A percentile compares a stretch with the other conserved stretches of the same genome.
Conservation (phyloP, 2,329 filamentous ascomycete species). For the Sporothrix dimorphospora region DNA sequence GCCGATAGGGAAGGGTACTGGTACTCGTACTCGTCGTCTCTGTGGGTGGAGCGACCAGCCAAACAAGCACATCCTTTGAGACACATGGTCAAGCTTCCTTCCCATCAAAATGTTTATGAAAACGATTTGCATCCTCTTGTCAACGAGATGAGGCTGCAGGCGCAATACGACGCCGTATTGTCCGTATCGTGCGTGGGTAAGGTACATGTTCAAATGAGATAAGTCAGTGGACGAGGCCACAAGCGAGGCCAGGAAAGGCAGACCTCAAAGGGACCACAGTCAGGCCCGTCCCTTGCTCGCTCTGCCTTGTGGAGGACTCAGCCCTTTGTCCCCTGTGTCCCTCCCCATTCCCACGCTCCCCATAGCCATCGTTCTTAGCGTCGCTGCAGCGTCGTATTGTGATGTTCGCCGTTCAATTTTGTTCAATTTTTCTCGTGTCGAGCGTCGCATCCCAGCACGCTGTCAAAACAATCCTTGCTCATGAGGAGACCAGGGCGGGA, state of each 20-base stretch:
- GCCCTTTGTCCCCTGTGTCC: neutral
- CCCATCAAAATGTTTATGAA: neutral
- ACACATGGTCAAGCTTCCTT: neutral
- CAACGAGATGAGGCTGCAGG: neutral
- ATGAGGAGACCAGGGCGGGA: neutral
- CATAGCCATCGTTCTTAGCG: neutral
- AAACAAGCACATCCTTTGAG: neutral
- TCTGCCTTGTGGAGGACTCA: conserved; percentile 19
- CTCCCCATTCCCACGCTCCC: neutral
- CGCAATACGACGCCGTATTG: neutral
- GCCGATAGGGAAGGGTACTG: neutral
- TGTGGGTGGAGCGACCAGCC: neutral
- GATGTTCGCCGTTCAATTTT: conserved; percentile 5
- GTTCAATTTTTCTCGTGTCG: conserved; percentile 9
- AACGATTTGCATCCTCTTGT: neutral
- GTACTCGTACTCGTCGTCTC: neutral
- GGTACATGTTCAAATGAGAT: neutral
- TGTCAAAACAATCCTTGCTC: conserved; percentile 2
- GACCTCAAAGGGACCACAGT: neutral
- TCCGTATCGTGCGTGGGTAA: conserved; percentile 16
- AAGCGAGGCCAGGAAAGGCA: neutral
- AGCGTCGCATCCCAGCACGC: neutral
- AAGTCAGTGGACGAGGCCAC: neutral
- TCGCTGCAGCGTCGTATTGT: neutral
- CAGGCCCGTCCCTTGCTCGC: neutral